Base-by-base conservation (phyloP, 176 grass and related monocot species). In the Chloris gayana region DNA sequence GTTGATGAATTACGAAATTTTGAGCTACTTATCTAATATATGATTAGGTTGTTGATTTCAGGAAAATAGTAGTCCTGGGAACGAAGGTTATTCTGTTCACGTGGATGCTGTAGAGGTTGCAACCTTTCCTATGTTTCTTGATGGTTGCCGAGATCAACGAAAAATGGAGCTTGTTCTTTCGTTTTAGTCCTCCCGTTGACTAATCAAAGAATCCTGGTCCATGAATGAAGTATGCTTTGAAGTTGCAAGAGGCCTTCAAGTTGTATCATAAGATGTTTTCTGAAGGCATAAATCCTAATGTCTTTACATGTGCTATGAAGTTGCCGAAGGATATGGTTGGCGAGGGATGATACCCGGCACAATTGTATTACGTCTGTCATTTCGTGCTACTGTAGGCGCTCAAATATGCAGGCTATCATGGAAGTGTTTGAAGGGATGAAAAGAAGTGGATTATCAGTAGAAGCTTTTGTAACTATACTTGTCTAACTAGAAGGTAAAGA, bases 401-500 rank as follows among this genome's bases (percentile, higher is more conserved):
- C 63, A 39, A 86, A 98, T 80, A 82, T 98, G 85, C 80, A 91
- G 42, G 80, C 51, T 21, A 90, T 88, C 85, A 9, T 67, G 32
- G 69, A 76, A 74, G 65, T 81, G 56, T 84, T 92, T 32, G 57
- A 47, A 68, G 78, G 92, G 63, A 94, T 94, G 87, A 64, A 82
- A 53, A 74, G 67, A 66, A 56, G 2, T 15, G 83, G 83, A 53
- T 50, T 10, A 54, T 31, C 8, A 14, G 76, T 80, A 50, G 90
- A 96, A 85, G 38, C 80, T 76, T 93, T 91, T 91, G 69, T 87
- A 32, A n/a, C n/a, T 93, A 91, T 64, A 89, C 88, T 35, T 88
- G 88, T 84, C 78, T 93, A 70, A 89, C 91, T 88, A 59, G 64
- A 74, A 86, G 76, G 49, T 18, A 74, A 80, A 57, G 89, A 91